Base-by-base conservation (phyloP, 192 early-diverging fungal genomes). In the Coemansia sp. region DNA sequence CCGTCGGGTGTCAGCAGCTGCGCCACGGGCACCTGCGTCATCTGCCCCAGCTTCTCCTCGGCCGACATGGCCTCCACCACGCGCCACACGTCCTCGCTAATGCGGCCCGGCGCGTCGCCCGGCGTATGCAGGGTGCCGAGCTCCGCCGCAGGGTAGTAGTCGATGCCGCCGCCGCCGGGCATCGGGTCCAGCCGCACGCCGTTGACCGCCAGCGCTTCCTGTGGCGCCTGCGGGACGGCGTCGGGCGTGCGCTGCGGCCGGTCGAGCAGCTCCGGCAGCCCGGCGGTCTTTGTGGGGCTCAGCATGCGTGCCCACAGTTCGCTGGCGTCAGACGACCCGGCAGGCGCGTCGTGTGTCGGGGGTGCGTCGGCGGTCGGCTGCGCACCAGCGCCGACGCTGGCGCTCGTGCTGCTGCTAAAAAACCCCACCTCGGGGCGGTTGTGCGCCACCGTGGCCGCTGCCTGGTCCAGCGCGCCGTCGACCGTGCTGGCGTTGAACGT, bases 1-100 rank as follows among this genome's bases (percentile, higher is more conserved):
- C 86, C 86, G 22, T 74, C 63, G 3, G 37, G 33, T 17, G 60
- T 63, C 11, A 85, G 39, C 14, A 88, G 63, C 81, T 66, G 47
- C 9, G 70, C 68, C 30, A 83, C 68, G 44, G 83, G 78, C 21
- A 88, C 67, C 65, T 88, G 86, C 27, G 81, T 80, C 86, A 88
- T 86, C 57, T 88, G 86, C 0, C 86, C 86, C 27, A 73, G 66
- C 53, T 84, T 78, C 40, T 88, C 84, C 11, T 66, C 64, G 10
- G 81, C 33, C 0, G 72, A 72, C 66, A 88, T 69, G 21, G 61
- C 66, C 30, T 72, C 69, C 10, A 83, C 70, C 61, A 85, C 45
- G 2, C 41, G 23, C 55, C 61, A 69, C 47, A 85, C 79, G 42
- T 83, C 85, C 15, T 56, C 59, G 38, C 71, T 69, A 19, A 84